Conservation (phyloP, 768 basidiomycete species). For the Suillus brevipes region DNA sequence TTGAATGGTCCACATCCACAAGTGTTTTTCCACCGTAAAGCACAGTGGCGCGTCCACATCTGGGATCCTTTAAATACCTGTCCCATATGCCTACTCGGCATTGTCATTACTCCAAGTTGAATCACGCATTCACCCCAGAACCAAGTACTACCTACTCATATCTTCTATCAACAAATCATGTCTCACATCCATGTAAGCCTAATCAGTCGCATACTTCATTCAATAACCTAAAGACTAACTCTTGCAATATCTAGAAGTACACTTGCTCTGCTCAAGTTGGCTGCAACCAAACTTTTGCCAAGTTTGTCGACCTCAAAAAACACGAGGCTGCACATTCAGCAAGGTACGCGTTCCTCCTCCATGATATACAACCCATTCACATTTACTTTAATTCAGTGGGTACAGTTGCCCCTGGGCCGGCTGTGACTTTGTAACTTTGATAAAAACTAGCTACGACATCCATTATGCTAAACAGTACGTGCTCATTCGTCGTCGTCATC, state of each 20-base stretch:
- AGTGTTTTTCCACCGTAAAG: too few species aligned
- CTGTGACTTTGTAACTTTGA: constrained; percentile 19
- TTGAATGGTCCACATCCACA: too few species aligned
- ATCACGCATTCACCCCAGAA: not conserved
- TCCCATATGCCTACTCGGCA: too few species aligned
- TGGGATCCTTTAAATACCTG: too few species aligned
- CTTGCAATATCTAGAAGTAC: constrained; percentile 12
- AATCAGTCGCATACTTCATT: not conserved
- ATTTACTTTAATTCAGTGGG: constrained; percentile 12
- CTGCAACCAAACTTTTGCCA: constrained; percentile 13
- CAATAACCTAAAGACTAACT: not conserved
- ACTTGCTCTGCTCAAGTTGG: constrained; percentile 9
- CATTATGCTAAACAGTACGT: constrained; percentile 23
- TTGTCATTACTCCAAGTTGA: not conserved
- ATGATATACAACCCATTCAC: too few species aligned
- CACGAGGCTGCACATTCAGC: constrained; percentile 15
- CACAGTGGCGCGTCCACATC: too few species aligned
- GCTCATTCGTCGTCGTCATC: not conserved
- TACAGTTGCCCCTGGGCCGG: constrained; percentile 14
- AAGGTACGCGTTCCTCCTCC: too few species aligned
- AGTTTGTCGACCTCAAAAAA: constrained; percentile 19
- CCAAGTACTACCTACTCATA: too few species aligned
- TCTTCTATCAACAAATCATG: not conserved
- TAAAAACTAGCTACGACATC: constrained; percentile 22
- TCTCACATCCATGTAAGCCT: not conserved